Base-by-base conservation (phyloP, 108 stramenopile species). In the Skeletonema tropicum region DNA sequence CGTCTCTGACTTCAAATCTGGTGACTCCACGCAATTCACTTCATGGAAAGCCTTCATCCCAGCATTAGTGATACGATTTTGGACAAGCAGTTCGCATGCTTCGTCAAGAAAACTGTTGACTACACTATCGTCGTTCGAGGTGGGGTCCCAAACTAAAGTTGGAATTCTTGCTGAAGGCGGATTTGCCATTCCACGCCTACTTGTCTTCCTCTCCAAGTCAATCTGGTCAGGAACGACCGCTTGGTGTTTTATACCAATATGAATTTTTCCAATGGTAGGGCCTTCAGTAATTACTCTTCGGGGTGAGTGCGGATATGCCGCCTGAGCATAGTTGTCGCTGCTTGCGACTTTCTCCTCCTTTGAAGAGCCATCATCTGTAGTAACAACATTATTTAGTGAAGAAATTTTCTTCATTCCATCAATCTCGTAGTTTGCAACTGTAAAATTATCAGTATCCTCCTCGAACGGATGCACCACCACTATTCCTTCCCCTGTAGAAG, bases 201-300 rank as follows among this genome's bases (percentile, higher is more conserved):
- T 71, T 14, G n/a, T 23, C 52, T 80, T 76, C 35, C 55, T 57
- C 15, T 45, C 60, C 38, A 73, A 38, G 64, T 66, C 38, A 39
- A 65, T 32, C 68, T 60, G 57, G 32, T 80, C 65, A 12, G 89
- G 88, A 66, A 92, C 78, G 19, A 64, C 29, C 31, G 78, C 90
- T 80, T 95, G 94, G 69, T 90, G 84, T 33, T 89, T 73, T 9
- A 66, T 60, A 11, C 92, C 94, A n/a, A 92, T 86, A 41, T 86
- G 76, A 70, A 90, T 95, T 42, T 84, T 81, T 21, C 91, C 82
- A 29, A 84, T 48, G 13, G 68, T 83, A 9, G 73, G 75, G 23
- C 87, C 92, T 62, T 90, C 92, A 13, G 80, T 74, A 13, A 86
- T 78, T 6, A 76, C 67, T 57, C 65, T 73, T 58, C 73, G 79